A percentile compares a stretch with the other conserved stretches of the same genome.
Evolutionary conservation across 495 filamentous ascomycete genomes (phyloP).

Genomic region (Lasiosphaeriaceae sp.): DNA sequence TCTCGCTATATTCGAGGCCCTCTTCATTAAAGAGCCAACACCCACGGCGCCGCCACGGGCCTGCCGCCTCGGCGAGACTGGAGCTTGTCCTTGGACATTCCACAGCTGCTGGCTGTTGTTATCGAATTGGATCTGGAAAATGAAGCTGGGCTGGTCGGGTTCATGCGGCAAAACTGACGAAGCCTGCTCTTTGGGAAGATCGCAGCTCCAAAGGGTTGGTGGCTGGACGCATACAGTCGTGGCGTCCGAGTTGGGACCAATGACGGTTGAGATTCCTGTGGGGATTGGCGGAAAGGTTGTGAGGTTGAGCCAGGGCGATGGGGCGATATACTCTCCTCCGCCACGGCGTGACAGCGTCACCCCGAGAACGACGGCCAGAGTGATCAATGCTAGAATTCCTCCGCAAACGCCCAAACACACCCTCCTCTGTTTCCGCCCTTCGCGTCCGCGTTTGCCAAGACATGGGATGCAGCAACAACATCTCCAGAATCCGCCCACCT

Average conservation of each 20-base stretch:
- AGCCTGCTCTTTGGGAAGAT: conserved; percentile 71
- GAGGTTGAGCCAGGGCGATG: conserved; percentile 67
- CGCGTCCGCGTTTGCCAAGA: conserved; percentile 57
- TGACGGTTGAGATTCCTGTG: conserved; percentile 73
- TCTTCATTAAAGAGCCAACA: conserved; percentile 10
- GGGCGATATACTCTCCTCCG: conserved; percentile 28
- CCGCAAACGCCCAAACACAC: conserved; percentile 53
- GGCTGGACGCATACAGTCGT: conserved; percentile 65
- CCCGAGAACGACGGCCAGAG: conserved; percentile 57
- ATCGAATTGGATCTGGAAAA: conserved; percentile 73
- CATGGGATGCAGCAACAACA: conserved; percentile 58
- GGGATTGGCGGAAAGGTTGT: conserved; percentile 84
- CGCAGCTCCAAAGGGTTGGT: conserved; percentile 75
- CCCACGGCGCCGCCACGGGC: conserved; percentile 10
- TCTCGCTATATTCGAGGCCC: neutral
- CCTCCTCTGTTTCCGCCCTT: conserved; percentile 60
- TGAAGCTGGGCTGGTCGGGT: conserved; percentile 68
- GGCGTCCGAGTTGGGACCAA: conserved; percentile 55
- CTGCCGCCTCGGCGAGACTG: neutral
- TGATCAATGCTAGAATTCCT: conserved; percentile 54
- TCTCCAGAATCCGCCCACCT: conserved; percentile 56
- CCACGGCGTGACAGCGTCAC: conserved; percentile 53
- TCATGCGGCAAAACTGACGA: conserved; percentile 53
- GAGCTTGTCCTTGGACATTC: conserved; percentile 32
- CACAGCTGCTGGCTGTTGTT: conserved; percentile 58